Evolutionary conservation across 345 rosid species (phyloP), one percentile per base, ranked within the genome.

Genomic region (Populus pruinosa): DNA sequence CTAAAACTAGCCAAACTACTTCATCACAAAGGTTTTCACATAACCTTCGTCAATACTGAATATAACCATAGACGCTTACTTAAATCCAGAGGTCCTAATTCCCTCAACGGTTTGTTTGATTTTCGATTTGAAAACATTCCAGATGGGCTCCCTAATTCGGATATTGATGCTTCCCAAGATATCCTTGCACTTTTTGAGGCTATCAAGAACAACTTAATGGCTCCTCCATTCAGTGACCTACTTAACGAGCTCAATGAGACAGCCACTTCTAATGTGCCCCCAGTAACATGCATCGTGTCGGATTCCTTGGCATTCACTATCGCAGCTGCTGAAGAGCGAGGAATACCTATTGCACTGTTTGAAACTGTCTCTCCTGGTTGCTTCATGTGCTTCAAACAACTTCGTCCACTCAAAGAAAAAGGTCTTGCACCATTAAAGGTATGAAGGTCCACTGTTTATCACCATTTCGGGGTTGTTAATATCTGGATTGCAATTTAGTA

Each of bases 351-450:
- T 13, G 31, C 20, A 11, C 16, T 64, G 18, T 63, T 44, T 29
- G 41, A 41, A 14, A 64, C 63, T 17, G 1, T 44, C 25, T 27
- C 77, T 36, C 71, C 62, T 11, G 41, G 70, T 65, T 36, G 71
- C 61, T 39, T 75, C 39, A 75, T 75, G 77, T 70, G 62, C 0
- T 3, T 63, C 18, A 64, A 75, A 50, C 77, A 75, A 4, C 18
- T 21, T 23, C 55, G 43, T 2, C 62, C 50, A 47, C 18, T 47
- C 50, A 13, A 47, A 47, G 0, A 14, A 47, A 47, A 47, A 14
- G 50, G 50, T 59, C 41, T 75, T 38, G 20, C 61, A 10, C 70
- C 77, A 27, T 44, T 18, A 75, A 29, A 75, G 71, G 77, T 75
- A 65, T 47, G 50, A 4, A 47, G 16, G 18, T 47, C 50, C 17